Base-by-base conservation (phyloP, 768 basidiomycete genomes). In the Cystobasidiopsis lactophilus region DNA sequence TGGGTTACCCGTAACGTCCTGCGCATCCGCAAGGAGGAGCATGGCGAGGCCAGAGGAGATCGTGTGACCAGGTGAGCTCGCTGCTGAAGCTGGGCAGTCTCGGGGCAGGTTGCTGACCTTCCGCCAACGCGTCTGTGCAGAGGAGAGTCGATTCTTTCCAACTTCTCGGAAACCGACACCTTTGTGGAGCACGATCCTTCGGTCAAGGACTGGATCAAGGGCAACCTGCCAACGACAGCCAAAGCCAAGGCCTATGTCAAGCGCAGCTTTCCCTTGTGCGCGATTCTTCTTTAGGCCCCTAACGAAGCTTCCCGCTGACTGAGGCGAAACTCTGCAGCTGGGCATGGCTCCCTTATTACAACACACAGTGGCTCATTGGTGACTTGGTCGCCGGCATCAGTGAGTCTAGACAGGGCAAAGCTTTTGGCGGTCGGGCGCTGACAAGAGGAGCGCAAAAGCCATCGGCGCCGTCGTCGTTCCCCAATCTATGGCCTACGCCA, bases 391-490 rank as follows among this genome's bases (percentile, higher is more conserved):
- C 63, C 3, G 63, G 63, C 56, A 63, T 96, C 38, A 95, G 91
- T 0, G 85, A n/a, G n/a, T n/a, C n/a, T n/a, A n/a, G n/a, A n/a
- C n/a, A n/a, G n/a, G n/a, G n/a, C n/a, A n/a, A n/a, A n/a, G n/a
- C n/a, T n/a, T n/a, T n/a, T n/a, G n/a, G n/a, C n/a, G n/a, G n/a
- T n/a, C n/a, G n/a, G n/a, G n/a, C n/a, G n/a, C n/a, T n/a, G n/a
- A n/a, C n/a, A n/a, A n/a, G n/a, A n/a, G n/a, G n/a, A n/a, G n/a
- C n/a, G n/a, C n/a, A n/a, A n/a, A n/a, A n/a, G n/a, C n/a, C n/a
- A n/a, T 96, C 57, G 91, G 91, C 26, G 79, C 93, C 61, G 91
- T 98, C 11, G 71, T 95, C 44, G 86, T 96, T 5, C 91, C 91
- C 0, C 91, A 98, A 67, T 74, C 79, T 54, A 63, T 65, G 61